Evolutionary conservation across 495 filamentous ascomycete genomes (phyloP), one percentile per base, ranked within the genome.

Genomic region (Trichoderma erinaceum): DNA sequence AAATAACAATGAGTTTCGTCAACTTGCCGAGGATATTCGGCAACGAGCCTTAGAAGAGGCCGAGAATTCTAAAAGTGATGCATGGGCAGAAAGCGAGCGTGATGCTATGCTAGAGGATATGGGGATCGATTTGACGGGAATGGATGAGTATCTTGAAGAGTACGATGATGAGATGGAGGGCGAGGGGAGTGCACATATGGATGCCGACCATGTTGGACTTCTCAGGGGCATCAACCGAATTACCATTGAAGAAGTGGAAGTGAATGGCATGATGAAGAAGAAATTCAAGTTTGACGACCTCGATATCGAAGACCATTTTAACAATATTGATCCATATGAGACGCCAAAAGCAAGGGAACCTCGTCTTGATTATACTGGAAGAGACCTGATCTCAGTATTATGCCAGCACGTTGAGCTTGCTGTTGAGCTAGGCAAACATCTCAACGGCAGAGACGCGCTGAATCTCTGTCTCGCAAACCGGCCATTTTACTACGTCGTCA

Each of bases 381-480:
- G 85, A 73, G 81, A 85, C 70, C 73, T 90, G 64, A 79, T 89
- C 72, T 69, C 72, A 41, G 78, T 78, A 3, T 69, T 91, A 25
- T 68, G 81, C 41, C 71, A 74, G 8, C 74, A 80, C 67, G 73
- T 78, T 15, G 84, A 87, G 35, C 72, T 90, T 5, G 68, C 80
- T 63, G 71, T 85, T 32, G 77, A 80, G 67, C 68, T 90, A 27
- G 78, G 80, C 67, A 79, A 78, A 63, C 75, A 81, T 48, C 82
- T 90, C 63, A 68, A 72, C 12, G 71, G 84, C 4, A 67, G 75
- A 5, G 81, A 85, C 52, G 74, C 90, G 16, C 58, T 89, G 66
- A 76, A 75, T 21, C 79, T 91, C 21, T 88, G 87, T 75, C 74
- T 83, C 70, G 82, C 86, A 66, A 84, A 81, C 69, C 84, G 80